These are phyloP conservation scores for Didymella segeticola DNA, from an alignment of 2,329 filamentous ascomycete genomes.

Conservation along the genomic window DNA sequence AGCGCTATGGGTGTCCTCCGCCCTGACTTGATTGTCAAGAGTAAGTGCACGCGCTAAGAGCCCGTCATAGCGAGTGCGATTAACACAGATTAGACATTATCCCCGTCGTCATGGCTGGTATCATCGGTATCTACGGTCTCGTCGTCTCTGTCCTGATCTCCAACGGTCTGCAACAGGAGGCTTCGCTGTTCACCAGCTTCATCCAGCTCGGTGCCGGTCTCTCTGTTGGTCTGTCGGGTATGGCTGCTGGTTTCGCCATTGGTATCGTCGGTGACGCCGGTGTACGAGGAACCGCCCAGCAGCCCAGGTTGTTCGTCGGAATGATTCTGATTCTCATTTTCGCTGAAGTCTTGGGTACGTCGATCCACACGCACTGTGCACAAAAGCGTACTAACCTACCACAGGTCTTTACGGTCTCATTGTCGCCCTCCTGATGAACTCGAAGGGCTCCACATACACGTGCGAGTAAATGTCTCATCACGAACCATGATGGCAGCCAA, in stretches of 20 bases:
- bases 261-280: conserved; percentile 75
- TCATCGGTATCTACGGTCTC: conserved; percentile 89
- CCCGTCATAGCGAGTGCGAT: not conserved
- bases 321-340: conserved; percentile 99
- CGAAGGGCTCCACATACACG: conserved; percentile 64
- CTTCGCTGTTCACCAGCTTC: conserved; percentile 59
- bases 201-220: conserved; percentile 62
- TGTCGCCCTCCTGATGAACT: conserved; percentile 99
- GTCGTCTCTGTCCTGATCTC: conserved; percentile 63
- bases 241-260: conserved; percentile 84
- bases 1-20: conserved; percentile 97
- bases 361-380: conserved; percentile 1
- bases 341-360: conserved; percentile 94
- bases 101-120: conserved; percentile 99
- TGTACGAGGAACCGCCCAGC: conserved; percentile 85
- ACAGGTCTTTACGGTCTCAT: conserved; percentile 98
- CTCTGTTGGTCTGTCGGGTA: conserved; percentile 77
- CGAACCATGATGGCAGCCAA: conserved; percentile 34
- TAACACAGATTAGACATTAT: conserved; percentile 78
- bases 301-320: conserved; percentile 88
- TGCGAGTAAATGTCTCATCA: conserved; percentile 25
- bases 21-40: conserved; percentile 99
- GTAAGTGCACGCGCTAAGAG: conserved; percentile 64
- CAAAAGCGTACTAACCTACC: conserved; percentile 1
- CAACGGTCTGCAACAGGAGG: conserved; percentile 57